Evolutionary conservation across 2,329 filamentous ascomycete genomes (phyloP), one percentile per base, ranked within the genome.

Genomic region (Ceratocystis harringtonii): DNA sequence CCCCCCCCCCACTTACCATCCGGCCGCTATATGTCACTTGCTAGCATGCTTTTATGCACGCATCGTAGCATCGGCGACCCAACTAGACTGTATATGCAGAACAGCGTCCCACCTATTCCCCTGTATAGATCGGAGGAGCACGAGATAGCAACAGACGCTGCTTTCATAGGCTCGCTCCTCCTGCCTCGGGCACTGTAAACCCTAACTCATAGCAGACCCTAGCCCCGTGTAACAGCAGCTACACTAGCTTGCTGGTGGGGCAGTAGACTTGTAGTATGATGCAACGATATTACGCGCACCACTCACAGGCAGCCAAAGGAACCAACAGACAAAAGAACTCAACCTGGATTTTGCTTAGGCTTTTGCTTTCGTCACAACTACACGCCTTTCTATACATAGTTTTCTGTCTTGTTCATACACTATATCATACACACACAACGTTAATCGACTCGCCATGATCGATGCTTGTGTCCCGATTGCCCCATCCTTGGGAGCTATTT

Each of bases 401-500:
- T 28, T 12, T 43, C 28, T 36, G 3, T 44, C 30, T 66, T 50
- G 45, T 19, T 50, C n/a, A n/a, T 22, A n/a, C 22, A n/a, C 10
- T n/a, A 22, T 10, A 8, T 2, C 6, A 7, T 50, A 25, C 22
- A 22, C n/a, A 7, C 45, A 10, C 6, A n/a, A n/a, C 17, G n/a
- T 8, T 50, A 36, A 12, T 36, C 15, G 44, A 8, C 44, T 2
- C 17, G 44, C 44, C 5, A 48, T 19, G 44, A 17, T 19, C 17
- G 17, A 10, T 7, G 5, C 44, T 19, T 50, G 45, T 15, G 90
- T 96, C 63, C 92, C 92, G 67, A 83, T 87, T 69, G 87, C 89
- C 66, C 82, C 81, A 70, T 86, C 87, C 32, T 80, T 96, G 70
- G 79, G 84, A 70, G 88, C 92, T 73, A 90, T 96, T 72, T 97